phyloP scores from a whole-genome alignment of 805 yeast species.

The Metschnikowia borealis region DNA sequence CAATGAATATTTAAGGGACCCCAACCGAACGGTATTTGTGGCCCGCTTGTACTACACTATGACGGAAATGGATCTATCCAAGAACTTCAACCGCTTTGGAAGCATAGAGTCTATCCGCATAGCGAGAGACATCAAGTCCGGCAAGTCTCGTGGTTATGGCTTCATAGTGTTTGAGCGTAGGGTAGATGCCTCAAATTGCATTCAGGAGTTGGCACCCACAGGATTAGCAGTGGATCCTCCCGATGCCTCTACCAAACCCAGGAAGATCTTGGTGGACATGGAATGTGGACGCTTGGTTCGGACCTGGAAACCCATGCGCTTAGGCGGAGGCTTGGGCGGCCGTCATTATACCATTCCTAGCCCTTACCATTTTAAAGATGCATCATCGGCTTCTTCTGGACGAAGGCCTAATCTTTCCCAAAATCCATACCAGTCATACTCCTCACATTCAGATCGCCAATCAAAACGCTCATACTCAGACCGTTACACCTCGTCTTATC shows the following conservation, averaged over 20 bases:
- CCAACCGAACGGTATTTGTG: constrained; percentile 73
- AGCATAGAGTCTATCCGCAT: constrained; percentile 53
- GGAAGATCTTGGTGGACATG: constrained; percentile 63
- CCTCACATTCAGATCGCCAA: constrained; percentile 5
- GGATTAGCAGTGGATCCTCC: constrained; percentile 29
- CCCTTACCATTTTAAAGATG: constrained; percentile 18
- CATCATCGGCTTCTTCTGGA: constrained; percentile 37
- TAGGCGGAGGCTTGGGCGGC: constrained; percentile 96
- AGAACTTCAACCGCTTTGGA: constrained; percentile 62
- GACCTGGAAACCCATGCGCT: constrained; percentile 66
- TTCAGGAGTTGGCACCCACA: constrained; percentile 49
- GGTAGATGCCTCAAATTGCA: constrained; percentile 57
- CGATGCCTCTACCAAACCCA: constrained; percentile 36
- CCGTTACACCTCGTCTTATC: constrained; percentile 6
- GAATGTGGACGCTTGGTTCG: constrained; percentile 66
- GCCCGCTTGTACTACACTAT: constrained; percentile 63
- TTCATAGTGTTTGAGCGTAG: constrained; percentile 69
- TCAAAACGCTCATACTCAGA: constrained; percentile 13
- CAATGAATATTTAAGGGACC: constrained; percentile 43
- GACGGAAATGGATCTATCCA: constrained; percentile 65
- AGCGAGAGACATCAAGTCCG: constrained; percentile 31
- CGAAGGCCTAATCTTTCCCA: constrained; percentile 14
- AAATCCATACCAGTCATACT: constrained; percentile 15
- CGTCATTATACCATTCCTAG: constrained; percentile 51
- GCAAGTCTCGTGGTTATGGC: constrained; percentile 76